Percentiles rank a stretch among this genome's conserved stretches.
These are phyloP conservation scores for Meredithiella fracta DNA, from an alignment of 2,329 filamentous ascomycete genomes.

Conservation along the genomic window DNA sequence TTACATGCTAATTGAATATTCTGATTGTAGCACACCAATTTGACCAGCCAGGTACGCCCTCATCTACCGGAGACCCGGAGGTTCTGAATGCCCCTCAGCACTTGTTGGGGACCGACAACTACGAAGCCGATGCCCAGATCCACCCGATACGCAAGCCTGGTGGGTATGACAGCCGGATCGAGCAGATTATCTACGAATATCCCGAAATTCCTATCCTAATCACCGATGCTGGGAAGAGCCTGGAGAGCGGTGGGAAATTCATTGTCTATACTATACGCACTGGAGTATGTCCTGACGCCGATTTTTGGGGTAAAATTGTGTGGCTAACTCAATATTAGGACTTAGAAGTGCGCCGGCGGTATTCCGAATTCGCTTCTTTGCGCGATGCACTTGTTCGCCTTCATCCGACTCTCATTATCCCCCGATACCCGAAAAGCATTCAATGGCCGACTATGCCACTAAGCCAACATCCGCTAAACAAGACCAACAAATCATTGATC, in stretches of 20 bases:
- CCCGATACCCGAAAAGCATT: conserved; percentile 96
- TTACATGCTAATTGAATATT: conserved; percentile 3
- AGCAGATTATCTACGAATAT: conserved; percentile 94
- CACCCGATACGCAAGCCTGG: conserved; percentile 56
- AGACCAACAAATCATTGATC: conserved; percentile 88
- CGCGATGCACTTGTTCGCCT: conserved; percentile 76
- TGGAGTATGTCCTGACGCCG: conserved; percentile 42
- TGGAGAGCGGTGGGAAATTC: conserved; percentile 78
- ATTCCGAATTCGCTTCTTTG: conserved; percentile 90
- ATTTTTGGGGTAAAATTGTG: background rate
- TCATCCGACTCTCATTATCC: conserved; percentile 88
- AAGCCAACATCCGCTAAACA: conserved; percentile 97
- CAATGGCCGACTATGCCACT: conserved; percentile 94
- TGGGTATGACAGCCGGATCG: conserved; percentile 85
- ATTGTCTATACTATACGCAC: conserved; percentile 97
- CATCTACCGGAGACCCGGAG: conserved; percentile 8
- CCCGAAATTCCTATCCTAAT: conserved; percentile 81
- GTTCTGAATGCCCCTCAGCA: background rate
- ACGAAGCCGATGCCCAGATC: conserved; percentile 28
- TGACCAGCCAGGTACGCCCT: conserved; percentile 8
- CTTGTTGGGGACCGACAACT: conserved; percentile 20
- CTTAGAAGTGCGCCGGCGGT: conserved; percentile 82
- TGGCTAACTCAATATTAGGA: conserved; percentile 39
- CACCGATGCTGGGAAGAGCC: conserved; percentile 86
- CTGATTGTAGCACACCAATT: background rate